Percentiles rank a stretch among this genome's conserved stretches.
Evolutionary conservation across 805 yeast genomes (phyloP).

Genomic region (Candida endomychidarum): DNA sequence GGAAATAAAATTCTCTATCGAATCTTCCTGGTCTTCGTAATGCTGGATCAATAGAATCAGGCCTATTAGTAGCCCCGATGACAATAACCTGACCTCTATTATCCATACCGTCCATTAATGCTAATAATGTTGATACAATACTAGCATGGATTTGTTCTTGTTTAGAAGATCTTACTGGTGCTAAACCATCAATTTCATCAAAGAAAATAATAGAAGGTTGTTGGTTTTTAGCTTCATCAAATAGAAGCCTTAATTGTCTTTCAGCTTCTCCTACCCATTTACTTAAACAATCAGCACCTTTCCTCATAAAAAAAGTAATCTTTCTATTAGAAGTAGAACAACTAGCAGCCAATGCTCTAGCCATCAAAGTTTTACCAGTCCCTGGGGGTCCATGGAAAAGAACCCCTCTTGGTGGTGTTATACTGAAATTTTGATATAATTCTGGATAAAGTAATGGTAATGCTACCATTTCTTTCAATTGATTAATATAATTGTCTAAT

Average conservation of each 20-base stretch:
- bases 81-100: conserved; percentile 97
- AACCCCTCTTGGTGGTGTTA: conserved; percentile 97
- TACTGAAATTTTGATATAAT: conserved; percentile 80
- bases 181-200: conserved; percentile 97
- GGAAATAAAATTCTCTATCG: conserved; percentile 95
- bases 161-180: conserved; percentile 95
- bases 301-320: conserved; percentile 95
- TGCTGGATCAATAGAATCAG: conserved; percentile 98
- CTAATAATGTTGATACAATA: conserved; percentile 90
- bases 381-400: conserved; percentile 99
- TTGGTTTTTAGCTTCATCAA: conserved; percentile 93
- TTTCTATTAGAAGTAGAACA: conserved; percentile 82
- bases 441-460: conserved; percentile 92
- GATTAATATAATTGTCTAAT: conserved; percentile 83
- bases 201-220: conserved; percentile 96
- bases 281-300: conserved; percentile 95
- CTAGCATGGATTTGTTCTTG: conserved; percentile 99
- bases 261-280: conserved; percentile 99
- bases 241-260: conserved; percentile 82
- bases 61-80: conserved; percentile 97
- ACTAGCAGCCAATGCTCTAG: conserved; percentile 94
- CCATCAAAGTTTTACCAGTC: conserved; percentile 97
- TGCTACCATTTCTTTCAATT: conserved; percentile 95
- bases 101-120: conserved; percentile 99
- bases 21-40: conserved; percentile 95